These are phyloP conservation scores for Prunus persica DNA, from an alignment of 306 rosid genomes.

Conservation along the genomic window Prunus_persica_NCBIv2 NC_034014.1:2729001-2729500, in stretches of 20 bases:
- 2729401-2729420: conserved; percentile 99
- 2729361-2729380: conserved; percentile 61
- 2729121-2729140: neutral
- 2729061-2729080: neutral
- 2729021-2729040: neutral
- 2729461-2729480: conserved; percentile 75
- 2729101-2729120: neutral
- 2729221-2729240: neutral
- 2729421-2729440: conserved; percentile 80
- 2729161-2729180: neutral
- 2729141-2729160: neutral
- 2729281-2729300: neutral
- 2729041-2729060: neutral
- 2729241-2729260: neutral
- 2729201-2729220: neutral
- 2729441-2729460: conserved; percentile 82
- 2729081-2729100: neutral
- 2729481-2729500: conserved; percentile 71
- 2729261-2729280: neutral
- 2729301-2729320: neutral
- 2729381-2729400: conserved; percentile 90
- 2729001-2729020: neutral
- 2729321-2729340: conserved; percentile 4
- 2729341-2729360: conserved; percentile 23
- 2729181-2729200: neutral